A percentile compares a stretch with the other conserved stretches of the same genome.
These are phyloP conservation scores for Lentinula aciculospora DNA, from an alignment of 768 basidiomycete species.

Conservation along the genomic window DNA sequence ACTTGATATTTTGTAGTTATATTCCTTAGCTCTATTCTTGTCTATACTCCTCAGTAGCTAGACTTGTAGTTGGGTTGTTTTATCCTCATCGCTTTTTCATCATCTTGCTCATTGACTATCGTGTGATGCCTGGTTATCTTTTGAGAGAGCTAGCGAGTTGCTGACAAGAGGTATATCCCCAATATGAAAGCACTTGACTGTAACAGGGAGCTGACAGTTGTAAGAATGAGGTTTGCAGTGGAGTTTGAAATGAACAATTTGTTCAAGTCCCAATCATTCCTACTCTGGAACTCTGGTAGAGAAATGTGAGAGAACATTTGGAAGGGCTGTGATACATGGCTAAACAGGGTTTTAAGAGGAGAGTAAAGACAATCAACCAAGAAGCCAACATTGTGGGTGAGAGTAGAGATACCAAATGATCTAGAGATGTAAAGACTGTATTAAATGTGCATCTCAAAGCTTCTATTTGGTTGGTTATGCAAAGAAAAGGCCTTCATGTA, in stretches of 20 bases:
- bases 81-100: too few relatives aligned
- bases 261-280: neutral
- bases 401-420: neutral
- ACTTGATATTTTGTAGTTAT: too few relatives aligned
- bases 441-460: neutral
- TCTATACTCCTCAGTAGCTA: too few relatives aligned
- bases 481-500: too few relatives aligned
- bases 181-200: neutral
- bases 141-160: too few relatives aligned
- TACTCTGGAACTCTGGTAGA: neutral
- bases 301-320: neutral
- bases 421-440: neutral
- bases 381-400: neutral
- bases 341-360: neutral
- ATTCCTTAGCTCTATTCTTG: too few relatives aligned
- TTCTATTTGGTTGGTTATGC: too few relatives aligned
- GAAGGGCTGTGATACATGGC: neutral
- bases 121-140: too few relatives aligned
- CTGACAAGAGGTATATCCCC: too few relatives aligned
- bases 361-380: neutral
- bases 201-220: neutral
- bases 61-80: too few relatives aligned
- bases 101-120: too few relatives aligned
- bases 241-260: neutral
- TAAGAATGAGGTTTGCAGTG: neutral